Evolutionary conservation across 1,139 yeast species (phyloP), one percentile per base, ranked within the genome.

Genomic region (Blastobotrys proliferans): DNA sequence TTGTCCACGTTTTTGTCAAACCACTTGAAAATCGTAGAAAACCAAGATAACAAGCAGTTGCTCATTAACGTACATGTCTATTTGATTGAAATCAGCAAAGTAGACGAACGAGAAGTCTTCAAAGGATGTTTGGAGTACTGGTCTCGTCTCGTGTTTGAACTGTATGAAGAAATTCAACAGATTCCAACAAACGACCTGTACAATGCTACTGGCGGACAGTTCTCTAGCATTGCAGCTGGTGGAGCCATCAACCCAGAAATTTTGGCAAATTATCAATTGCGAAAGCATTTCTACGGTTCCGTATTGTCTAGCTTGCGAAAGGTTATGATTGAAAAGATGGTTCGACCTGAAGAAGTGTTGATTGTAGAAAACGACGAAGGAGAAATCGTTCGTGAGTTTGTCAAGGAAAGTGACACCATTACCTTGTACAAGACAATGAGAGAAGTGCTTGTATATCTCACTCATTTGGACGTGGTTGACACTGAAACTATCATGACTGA

Each of bases 361-460:
- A 79, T 92, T 67, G 97, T 90, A 41, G 98, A 94, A 66, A 92
- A 92, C 62, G 99, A 92, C 64, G 99, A 92, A 69, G 98, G 98
- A 53, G 98, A 92, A 68, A 92, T 92, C 64, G 98, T 94, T 33
- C 79, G 99, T 62, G 98, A 92, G 62, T 90, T 92, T 55, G 96
- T 92, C 47, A 88, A 86, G 63, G 99, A 92, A 66, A 83, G 94
- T 62, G 99, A 92, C 63, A 92, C 98, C 11, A 92, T 92, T 60
- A 95, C 92, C 56, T 73, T 92, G 51, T 92, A 92, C 70, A 90
- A 92, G 67, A 81, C 94, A 33, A 87, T 90, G 86, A 81, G 97
- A 66, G 97, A 92, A 64, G 95, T 88, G 16, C 73, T 92, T 51
- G 98, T 92, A 44, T 94, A 87, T 63, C 74, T 92, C 60, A 92